Evolutionary conservation across 345 rosid genomes (phyloP), one percentile per base, ranked within the genome.

Genomic region (Clarkia xantiana): DNA sequence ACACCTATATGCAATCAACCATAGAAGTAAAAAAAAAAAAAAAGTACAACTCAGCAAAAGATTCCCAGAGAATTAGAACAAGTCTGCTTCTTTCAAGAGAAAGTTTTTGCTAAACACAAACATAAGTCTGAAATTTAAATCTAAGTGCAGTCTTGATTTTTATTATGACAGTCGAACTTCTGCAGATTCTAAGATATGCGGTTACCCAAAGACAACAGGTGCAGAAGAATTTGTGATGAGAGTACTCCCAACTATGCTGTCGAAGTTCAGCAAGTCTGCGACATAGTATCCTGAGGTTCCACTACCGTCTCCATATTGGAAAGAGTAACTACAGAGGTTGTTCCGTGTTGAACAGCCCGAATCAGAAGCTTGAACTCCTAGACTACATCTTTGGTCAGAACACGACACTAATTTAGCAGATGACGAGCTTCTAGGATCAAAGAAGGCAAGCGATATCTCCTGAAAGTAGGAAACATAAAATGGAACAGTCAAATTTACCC

Each of bases 301-400:
- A 62, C 96, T 87, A 23, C 96, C 99, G 71, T 91, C 96, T n/a
- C 90, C 96, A 40, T 91, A 91, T 45, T 84, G 96, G 60, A 87
- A 87, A 1, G 80, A 63, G 56, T 91, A 91, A 72, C 80, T 67
- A 43, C 99, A 91, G 40, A 63, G 81, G 39, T 84, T 78, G 59
- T 41, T 71, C 71, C 71, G 73, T 48, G 74, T 52, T 42, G 80
- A 66, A 72, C 99, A 91, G 11, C 69, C 64, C 42, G 99, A 80
- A 71, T 87, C 99, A 11, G 82, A 69, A 2, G 96, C 73, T 17
- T 71, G 74, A 53, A 74, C 14, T 40, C 94, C 94, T 45, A 74
- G 64, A 51, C 73, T 68, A 56, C 99, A 87, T 66, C 88, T 72
- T 67, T 76, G 73, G 62, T 93, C 96, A 14, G 84, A 75, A 58